Evolutionary conservation across 768 basidiomycete genomes (phyloP).

Genomic region (Termitomyces heimii): DNA sequence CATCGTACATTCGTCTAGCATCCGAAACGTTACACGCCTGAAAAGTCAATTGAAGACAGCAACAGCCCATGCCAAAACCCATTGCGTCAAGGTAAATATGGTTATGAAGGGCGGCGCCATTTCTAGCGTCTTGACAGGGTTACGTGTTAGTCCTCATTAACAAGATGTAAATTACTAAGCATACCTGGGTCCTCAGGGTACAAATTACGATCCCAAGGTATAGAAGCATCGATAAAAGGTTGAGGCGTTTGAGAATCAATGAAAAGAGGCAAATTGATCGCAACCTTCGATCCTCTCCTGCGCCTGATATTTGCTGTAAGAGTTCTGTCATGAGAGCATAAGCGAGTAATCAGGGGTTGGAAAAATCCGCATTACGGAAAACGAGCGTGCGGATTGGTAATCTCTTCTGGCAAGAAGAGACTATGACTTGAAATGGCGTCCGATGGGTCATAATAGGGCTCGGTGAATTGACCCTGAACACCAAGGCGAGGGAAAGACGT

Average conservation of each 20-base stretch:
- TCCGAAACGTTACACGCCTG: conserved; percentile 94
- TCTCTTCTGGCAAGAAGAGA: conserved; percentile 90
- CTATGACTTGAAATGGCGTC: conserved; percentile 86
- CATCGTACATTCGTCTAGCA: conserved; percentile 91
- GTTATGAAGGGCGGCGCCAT: conserved; percentile 80
- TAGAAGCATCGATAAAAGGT: conserved; percentile 90
- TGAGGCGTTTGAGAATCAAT: conserved; percentile 82
- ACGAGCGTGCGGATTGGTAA: conserved; percentile 95
- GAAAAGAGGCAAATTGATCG: conserved; percentile 91
- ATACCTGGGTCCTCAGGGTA: conserved; percentile 83
- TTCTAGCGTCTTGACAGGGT: conserved; percentile 63
- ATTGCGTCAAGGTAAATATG: conserved; percentile 99
- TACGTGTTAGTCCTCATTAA: conserved; percentile 9
- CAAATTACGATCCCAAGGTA: conserved; percentile 78
- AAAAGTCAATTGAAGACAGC: conserved; percentile 95
- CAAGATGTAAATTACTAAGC: conserved; percentile 15
- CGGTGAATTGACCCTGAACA: conserved; percentile 84
- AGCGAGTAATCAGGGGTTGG: conserved; percentile 3
- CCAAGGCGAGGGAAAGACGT: conserved; percentile 96
- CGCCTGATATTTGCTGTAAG: conserved; percentile 95
- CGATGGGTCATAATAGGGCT: conserved; percentile 75
- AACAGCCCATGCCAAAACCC: conserved; percentile 99
- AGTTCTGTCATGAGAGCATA: conserved; percentile 49
- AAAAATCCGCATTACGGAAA: conserved; percentile 65
- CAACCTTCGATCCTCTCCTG: conserved; percentile 88